Base-by-base conservation (phyloP, 306 rosid species). In the Cucurbita maxima region DNA sequence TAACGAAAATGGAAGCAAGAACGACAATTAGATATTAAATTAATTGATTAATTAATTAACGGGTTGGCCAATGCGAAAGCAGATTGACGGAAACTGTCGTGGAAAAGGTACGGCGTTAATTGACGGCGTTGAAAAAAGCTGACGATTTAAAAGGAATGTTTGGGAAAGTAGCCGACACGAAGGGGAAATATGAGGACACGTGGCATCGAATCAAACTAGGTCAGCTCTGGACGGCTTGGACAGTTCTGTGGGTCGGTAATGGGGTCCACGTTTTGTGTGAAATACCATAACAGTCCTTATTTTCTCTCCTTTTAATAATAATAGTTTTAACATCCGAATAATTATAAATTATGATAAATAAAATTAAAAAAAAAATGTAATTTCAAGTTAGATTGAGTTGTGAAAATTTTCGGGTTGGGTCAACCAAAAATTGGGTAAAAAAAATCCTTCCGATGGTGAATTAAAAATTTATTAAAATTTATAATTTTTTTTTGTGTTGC, bases 191-290 rank as follows among this genome's bases (percentile, higher is more conserved):
- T 0, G 7, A 8, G 55, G 38, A 45, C 72, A 69, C 44, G 73
- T 69, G 73, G 56, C 73, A 48, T 2, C 0, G 12, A 25, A 69
- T 48, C 7, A 25, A 9, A 13, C 2, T 18, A 48, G 7, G 58
- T 18, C 54, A 22, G 43, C 22, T 15, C 13, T 68, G 73, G 58
- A 48, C 73, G 73, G 73, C 73, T 68, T 68, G 73, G 73, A 68
- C 73, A 1, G 56, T 45, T 3, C 19, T 4, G 6, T 3, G 41
- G 56, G 22, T 45, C 73, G 58, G 58, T 48, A 7, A 20, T 69
- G 73, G 73, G 73, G 3, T 48, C 73, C 73, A 69, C 73, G 58
- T 48, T 45, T 45, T 11, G 18, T 47, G 13, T 12, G 43, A 5
- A 8, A 68, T 47, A 13, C 73, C 7, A 8, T 14, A 48, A 69